Percentiles rank a stretch among this genome's conserved stretches.
These are phyloP conservation scores for Stentor coeruleus DNA, from an alignment of 73 alveolate species.

Conservation along the genomic window DNA sequence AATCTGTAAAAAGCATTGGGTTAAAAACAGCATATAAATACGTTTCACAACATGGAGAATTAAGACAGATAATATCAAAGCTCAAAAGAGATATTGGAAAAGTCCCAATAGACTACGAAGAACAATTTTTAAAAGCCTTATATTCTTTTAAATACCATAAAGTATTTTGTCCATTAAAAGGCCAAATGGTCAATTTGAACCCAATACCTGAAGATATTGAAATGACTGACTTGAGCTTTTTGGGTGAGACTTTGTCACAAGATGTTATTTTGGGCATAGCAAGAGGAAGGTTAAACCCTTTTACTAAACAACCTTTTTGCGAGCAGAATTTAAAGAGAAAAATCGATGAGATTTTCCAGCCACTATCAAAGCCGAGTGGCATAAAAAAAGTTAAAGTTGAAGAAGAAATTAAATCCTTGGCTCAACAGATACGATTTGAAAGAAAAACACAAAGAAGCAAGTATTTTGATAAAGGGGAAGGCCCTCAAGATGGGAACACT, in stretches of 20 bases:
- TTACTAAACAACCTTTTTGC: background rate
- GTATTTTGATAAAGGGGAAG: background rate
- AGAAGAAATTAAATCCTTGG: background rate
- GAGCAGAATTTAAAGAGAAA: background rate
- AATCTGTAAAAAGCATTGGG: conserved; percentile 78
- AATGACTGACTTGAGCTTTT: background rate
- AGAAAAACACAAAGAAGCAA: conserved; percentile 13
- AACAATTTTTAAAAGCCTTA: conserved; percentile 82
- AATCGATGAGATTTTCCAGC: background rate
- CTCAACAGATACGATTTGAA: background rate
- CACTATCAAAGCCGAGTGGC: background rate
- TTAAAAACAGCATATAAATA: conserved; percentile 37
- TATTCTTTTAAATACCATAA: conserved; percentile 86
- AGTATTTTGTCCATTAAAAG: conserved; percentile 86
- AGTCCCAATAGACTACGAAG: conserved; percentile 75
- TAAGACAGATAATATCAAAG: conserved; percentile 31
- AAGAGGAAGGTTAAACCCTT: background rate
- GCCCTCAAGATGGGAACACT: too few species aligned
- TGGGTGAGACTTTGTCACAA: background rate
- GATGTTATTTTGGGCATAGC: background rate
- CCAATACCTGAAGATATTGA: conserved; percentile 40
- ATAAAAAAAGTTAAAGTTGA: background rate
- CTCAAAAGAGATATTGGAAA: conserved; percentile 42
- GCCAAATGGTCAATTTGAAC: conserved; percentile 62
- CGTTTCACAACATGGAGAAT: conserved; percentile 26